These are phyloP conservation scores for Aureobasidium uvarum DNA, from an alignment of 2,329 filamentous ascomycete genomes.

Conservation along the genomic window DNA sequence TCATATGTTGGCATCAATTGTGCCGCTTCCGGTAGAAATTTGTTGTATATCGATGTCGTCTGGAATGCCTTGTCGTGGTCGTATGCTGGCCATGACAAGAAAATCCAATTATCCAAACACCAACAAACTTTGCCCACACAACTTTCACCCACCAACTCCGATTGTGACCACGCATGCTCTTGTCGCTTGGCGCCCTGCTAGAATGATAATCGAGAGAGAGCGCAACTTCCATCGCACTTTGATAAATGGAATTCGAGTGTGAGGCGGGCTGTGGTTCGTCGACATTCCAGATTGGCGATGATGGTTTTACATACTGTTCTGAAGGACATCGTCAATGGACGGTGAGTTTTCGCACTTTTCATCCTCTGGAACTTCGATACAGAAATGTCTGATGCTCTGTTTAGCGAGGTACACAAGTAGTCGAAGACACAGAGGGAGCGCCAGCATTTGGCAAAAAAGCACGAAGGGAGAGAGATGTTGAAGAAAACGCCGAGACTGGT, in stretches of 20 bases:
- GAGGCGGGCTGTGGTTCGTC: conserved; percentile 60
- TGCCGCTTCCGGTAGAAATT: background rate
- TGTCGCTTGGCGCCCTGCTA: background rate
- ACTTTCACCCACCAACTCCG: background rate
- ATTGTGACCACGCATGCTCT: background rate
- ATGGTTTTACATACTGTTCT: conserved; percentile 74
- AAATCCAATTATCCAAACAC: background rate
- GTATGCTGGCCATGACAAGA: background rate
- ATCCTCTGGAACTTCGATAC: background rate
- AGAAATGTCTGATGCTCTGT: conserved; percentile 10
- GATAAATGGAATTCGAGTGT: conserved; percentile 28
- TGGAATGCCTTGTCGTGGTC: background rate
- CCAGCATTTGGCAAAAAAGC: conserved; percentile 34
- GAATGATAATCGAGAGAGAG: background rate
- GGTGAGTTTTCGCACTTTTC: conserved; percentile 45
- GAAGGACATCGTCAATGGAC: conserved; percentile 73
- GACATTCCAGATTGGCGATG: conserved; percentile 66
- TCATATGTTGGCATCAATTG: too few species aligned
- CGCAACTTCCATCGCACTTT: background rate
- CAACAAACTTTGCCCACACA: background rate
- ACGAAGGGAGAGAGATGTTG: conserved; percentile 35
- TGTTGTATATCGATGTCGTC: too few species aligned
- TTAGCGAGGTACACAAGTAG: conserved; percentile 37
- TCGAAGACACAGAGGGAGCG: conserved; percentile 37
- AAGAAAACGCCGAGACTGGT: conserved; percentile 29